Evolutionary conservation across 768 basidiomycete genomes (phyloP).

Genomic region (Lepiota venenata): DNA sequence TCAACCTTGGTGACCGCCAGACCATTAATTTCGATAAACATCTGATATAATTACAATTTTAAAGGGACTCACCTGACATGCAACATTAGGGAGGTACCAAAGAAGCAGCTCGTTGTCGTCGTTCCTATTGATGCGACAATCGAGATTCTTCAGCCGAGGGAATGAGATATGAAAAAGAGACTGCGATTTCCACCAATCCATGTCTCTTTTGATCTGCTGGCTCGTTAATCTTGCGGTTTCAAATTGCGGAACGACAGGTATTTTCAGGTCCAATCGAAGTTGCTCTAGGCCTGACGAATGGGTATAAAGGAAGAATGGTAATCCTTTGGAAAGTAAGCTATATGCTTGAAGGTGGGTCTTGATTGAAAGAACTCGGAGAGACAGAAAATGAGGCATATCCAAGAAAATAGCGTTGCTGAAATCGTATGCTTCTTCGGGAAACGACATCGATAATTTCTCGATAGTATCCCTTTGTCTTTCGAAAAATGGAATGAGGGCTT

Average conservation of each 20-base stretch:
- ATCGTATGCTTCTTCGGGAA: neutral
- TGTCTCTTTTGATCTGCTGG: neutral
- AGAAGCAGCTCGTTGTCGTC: too few species aligned
- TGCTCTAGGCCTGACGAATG: neutral
- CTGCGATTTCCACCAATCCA: neutral
- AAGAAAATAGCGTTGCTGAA: neutral
- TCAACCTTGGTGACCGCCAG: too few species aligned
- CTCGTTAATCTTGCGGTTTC: neutral
- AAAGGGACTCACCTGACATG: too few species aligned
- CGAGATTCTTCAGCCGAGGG: neutral
- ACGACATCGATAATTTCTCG: neutral
- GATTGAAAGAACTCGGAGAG: neutral
- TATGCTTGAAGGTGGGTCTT: neutral
- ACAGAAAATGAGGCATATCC: neutral
- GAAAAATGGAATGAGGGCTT: neutral
- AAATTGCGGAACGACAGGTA: neutral
- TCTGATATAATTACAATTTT: too few species aligned
- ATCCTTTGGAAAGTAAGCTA: neutral
- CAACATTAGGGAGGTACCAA: too few species aligned
- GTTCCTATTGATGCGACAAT: too few species aligned
- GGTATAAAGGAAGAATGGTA: neutral
- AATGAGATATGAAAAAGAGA: neutral
- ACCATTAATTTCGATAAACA: too few species aligned
- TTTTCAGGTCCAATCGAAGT: neutral
- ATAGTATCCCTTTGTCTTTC: neutral